Conservation (phyloP, 2,329 filamentous ascomycete species). For the Epichloe bromicola region DNA sequence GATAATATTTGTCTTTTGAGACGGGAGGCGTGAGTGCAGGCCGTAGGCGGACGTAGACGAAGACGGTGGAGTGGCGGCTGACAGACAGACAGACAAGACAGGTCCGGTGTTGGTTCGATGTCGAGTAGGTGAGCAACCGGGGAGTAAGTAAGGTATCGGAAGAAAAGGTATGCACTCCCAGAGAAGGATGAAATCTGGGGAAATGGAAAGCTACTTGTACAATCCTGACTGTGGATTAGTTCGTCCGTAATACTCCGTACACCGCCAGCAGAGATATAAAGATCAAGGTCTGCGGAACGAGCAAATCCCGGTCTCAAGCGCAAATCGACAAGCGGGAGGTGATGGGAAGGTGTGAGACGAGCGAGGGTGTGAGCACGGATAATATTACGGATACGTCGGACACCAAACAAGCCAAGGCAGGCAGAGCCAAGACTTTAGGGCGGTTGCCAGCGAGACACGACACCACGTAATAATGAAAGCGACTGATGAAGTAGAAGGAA, state of each 20-base stretch:
- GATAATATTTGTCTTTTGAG: background rate
- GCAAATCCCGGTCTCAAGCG: background rate
- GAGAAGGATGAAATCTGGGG: background rate
- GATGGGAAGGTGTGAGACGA: background rate
- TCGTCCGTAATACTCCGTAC: background rate
- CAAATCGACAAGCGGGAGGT: background rate
- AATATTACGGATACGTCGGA: slow-evolving; percentile 6
- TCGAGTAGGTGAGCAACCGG: background rate
- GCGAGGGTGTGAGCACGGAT: background rate
- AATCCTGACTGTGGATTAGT: background rate
- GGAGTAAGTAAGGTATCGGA: background rate
- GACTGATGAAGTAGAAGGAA: background rate
- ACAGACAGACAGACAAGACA: background rate
- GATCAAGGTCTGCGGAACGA: background rate
- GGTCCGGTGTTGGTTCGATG: background rate
- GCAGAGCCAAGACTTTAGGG: background rate
- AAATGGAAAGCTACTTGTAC: slow-evolving; percentile 4
- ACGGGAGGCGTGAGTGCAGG: background rate
- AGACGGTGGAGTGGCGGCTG: background rate
- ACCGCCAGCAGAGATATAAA: background rate
- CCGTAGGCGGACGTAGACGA: background rate
- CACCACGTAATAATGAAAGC: background rate
- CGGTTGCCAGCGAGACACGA: background rate
- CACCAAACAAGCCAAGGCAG: background rate
- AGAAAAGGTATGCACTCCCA: background rate